Conservation (phyloP, 73 alveolate genomes). For the Stentor roeselii region DNA sequence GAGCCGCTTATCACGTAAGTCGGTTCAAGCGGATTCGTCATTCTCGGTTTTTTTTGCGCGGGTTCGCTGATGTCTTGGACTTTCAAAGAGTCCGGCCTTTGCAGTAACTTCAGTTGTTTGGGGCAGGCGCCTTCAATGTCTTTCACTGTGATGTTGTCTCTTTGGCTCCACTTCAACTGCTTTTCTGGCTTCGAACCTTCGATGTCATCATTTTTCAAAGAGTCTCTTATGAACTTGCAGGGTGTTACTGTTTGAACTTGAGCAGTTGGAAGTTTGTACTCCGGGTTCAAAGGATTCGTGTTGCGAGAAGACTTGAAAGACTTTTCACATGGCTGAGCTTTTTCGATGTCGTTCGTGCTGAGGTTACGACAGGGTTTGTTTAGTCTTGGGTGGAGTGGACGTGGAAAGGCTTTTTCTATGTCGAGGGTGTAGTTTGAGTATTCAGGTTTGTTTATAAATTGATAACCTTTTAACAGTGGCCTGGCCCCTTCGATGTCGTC, state of each 20-base stretch:
- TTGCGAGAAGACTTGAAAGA: conserved; percentile 68
- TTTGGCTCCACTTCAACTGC: conserved; percentile 62
- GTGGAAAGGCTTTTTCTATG: conserved; percentile 45
- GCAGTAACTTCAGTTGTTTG: conserved; percentile 41
- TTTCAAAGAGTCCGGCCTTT: conserved; percentile 59
- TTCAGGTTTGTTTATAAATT: conserved; percentile 36
- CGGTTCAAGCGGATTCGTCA: conserved; percentile 95
- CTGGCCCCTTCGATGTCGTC: conserved; percentile 48
- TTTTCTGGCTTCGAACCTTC: conserved; percentile 87
- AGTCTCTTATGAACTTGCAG: conserved; percentile 93
- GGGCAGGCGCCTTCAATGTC: conserved; percentile 90
- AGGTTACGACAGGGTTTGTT: conserved; percentile 57
- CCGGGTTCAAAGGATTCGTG: conserved; percentile 87
- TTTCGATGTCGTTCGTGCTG: conserved; percentile 55
- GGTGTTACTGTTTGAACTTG: conserved; percentile 78
- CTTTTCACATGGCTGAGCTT: conserved; percentile 60
- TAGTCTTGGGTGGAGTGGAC: conserved; percentile 37
- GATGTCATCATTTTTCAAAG: conserved; percentile 78
- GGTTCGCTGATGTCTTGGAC: conserved; percentile 44
- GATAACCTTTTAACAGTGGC: conserved; percentile 44
- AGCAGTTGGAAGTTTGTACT: conserved; percentile 76
- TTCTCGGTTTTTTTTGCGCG: conserved; percentile 47
- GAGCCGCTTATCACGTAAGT: conserved; percentile 58
- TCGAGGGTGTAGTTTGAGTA: conserved; percentile 40
- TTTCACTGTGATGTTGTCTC: conserved; percentile 70